Conservation (phyloP, 139 green algal genomes). For the Closterium sp. region DNA sequence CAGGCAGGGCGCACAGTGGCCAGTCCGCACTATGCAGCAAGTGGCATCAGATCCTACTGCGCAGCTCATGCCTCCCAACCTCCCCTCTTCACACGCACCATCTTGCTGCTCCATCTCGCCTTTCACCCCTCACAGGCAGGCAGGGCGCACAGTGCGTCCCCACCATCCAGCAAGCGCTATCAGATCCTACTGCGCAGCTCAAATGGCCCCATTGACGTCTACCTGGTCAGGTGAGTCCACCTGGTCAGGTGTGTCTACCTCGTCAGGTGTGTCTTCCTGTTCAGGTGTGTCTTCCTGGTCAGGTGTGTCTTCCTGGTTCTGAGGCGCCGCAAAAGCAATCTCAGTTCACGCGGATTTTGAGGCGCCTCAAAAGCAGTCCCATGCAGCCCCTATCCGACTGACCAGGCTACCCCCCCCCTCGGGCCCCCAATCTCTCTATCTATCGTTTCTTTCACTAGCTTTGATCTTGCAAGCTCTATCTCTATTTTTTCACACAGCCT, state of each 20-base stretch:
- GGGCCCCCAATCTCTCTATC: background rate
- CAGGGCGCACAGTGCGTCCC: background rate
- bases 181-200: slow-evolving; percentile 37
- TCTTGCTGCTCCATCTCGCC: background rate
- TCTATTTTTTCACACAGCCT: too few relatives aligned
- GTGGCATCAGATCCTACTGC: slow-evolving; percentile 33
- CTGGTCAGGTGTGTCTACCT: too few relatives aligned
- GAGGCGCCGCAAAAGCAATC: too few relatives aligned
- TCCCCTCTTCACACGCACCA: slow-evolving; percentile 2
- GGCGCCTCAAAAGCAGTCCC: too few relatives aligned
- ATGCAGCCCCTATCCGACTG: too few relatives aligned
- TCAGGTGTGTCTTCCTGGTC: too few relatives aligned
- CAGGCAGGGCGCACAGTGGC: background rate
- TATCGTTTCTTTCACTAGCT: too few relatives aligned
- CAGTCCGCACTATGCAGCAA: background rate
- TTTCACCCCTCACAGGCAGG: background rate
- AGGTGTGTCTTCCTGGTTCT: too few relatives aligned
- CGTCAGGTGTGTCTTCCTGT: too few relatives aligned
- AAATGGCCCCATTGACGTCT: slow-evolving; percentile 35
- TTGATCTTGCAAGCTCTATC: too few relatives aligned
- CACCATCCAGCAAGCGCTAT: background rate
- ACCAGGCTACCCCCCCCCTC: too few relatives aligned
- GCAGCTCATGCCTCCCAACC: slow-evolving; percentile 1
- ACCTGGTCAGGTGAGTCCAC: slow-evolving; percentile 29
- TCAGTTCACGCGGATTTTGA: too few relatives aligned